These are phyloP conservation scores for Glaciozyma martinii DNA, from an alignment of 768 basidiomycete genomes.

Conservation along the genomic window DNA sequence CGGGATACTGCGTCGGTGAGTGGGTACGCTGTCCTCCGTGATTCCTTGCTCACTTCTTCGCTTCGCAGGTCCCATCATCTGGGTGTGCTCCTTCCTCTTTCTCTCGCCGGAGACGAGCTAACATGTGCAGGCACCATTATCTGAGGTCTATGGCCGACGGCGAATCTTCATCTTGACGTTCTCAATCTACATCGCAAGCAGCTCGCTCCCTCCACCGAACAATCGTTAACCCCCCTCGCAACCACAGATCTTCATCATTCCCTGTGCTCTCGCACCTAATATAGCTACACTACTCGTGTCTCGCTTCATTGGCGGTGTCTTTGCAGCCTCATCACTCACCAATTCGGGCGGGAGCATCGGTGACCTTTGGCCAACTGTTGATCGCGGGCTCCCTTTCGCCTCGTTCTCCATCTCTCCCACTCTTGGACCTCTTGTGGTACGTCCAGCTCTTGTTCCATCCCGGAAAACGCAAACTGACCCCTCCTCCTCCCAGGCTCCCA, in stretches of 20 bases:
- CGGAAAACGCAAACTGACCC: background rate
- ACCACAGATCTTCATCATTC: background rate
- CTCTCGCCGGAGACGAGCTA: background rate
- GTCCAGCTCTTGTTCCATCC: no score
- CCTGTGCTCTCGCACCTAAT: background rate
- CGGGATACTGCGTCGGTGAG: no score
- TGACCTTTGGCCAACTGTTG: background rate
- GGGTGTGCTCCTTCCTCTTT: no score
- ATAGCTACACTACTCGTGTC: background rate
- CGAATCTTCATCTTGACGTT: background rate
- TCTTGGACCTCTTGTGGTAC: no score
- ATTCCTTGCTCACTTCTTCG: no score
- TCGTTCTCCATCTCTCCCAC: no score
- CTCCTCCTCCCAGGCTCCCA: background rate
- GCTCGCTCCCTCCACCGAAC: no score
- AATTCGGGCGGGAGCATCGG: background rate
- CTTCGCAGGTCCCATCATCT: no score
- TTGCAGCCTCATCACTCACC: background rate
- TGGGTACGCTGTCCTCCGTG: no score
- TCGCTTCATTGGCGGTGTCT: background rate
- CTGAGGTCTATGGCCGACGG: background rate
- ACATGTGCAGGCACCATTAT: background rate
- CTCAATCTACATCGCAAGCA: background rate
- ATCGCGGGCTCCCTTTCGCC: background rate
- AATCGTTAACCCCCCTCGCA: no score